Base-by-base conservation (phyloP, 2,329 filamentous ascomycete genomes). In the Pseudogymnoascus destructans region DNA sequence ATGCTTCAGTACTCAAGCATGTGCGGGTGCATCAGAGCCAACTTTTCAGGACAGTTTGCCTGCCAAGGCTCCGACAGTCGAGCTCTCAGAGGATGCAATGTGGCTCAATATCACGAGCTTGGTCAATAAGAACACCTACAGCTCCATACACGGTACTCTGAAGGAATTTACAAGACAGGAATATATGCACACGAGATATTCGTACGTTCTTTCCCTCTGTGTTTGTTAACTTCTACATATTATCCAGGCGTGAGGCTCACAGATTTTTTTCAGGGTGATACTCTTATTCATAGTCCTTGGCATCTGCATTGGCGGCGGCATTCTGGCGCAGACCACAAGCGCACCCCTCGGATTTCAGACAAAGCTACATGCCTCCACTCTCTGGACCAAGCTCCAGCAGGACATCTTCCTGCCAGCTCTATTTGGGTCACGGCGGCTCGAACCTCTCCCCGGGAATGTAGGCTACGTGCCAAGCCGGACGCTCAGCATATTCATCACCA, bases 71-170 rank as follows among this genome's bases (percentile, higher is more conserved):
- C 66, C 65, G 1, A 63, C 60, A 33, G 58, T 57, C 15, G 63
- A 66, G 17, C 60, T 70, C 27, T 15, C 60, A 5, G 54, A 55
- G 5, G 60, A 67, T 17, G 66, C 65, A 4, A 64, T 63, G 57
- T 65, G 67, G 62, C 64, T 72, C 15, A 68, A 67, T 52, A 46
- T 40, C 5, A 70, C 69, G 9, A 68, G 65, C 10, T 59, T 71
- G 33, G 68, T 71, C 11, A 65, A 66, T 42, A 58, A 59, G 10
- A 57, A 66, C 3, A 58, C 62, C 3, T 72, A 68, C 17, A 54
- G 65, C 33, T 61, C 63, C n/a, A 66, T 66, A 32, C 61, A 63
- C 21, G 64, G 66, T 3, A 69, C 62, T 1, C 55, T 68, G 13
- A 55, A 62, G 23, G 64, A 66, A 19, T 71, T 71, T 58, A 65